A percentile compares a stretch with the other conserved stretches of the same genome.
Evolutionary conservation across 768 basidiomycete genomes (phyloP).

Genomic region (Russula griseocarnosa): DNA sequence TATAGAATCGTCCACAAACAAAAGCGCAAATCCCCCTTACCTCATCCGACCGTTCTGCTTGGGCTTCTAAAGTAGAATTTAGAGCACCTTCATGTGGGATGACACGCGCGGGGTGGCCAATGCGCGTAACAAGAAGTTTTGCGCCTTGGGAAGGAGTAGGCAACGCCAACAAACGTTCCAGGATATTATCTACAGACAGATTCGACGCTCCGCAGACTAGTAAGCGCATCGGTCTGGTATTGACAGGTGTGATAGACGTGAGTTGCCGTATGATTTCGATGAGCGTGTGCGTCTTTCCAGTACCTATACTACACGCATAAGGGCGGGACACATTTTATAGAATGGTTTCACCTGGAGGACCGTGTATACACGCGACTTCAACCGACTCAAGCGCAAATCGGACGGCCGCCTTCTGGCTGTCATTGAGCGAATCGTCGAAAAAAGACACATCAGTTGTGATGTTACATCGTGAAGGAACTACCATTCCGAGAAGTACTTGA

Average conservation of each 20-base stretch:
- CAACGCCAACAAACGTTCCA: conserved; percentile 73
- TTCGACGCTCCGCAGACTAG: conserved; percentile 94
- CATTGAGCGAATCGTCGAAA: conserved; percentile 74
- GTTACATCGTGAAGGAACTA: conserved; percentile 41
- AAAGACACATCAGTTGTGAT: conserved; percentile 49
- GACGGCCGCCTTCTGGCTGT: conserved; percentile 80
- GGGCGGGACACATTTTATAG: background rate
- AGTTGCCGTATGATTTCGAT: conserved; percentile 91
- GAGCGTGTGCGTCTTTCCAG: conserved; percentile 94
- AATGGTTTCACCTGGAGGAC: conserved; percentile 75
- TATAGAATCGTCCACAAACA: background rate
- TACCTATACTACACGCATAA: conserved; percentile 44
- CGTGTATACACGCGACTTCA: conserved; percentile 91
- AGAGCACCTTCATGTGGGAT: conserved; percentile 66
- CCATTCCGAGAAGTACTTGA: conserved; percentile 68
- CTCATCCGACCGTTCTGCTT: conserved; percentile 71
- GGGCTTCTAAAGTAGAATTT: conserved; percentile 66
- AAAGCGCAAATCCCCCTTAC: conserved; percentile 32
- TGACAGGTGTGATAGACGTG: conserved; percentile 44
- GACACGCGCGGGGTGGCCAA: conserved; percentile 94
- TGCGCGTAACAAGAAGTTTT: conserved; percentile 67
- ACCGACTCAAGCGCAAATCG: conserved; percentile 73
- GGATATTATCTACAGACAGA: conserved; percentile 91
- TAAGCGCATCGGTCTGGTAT: conserved; percentile 54
- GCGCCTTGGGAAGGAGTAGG: conserved; percentile 48